Evolutionary conservation across 352 stramenopile genomes (phyloP).

Genomic region (Pythium dissimile): DNA sequence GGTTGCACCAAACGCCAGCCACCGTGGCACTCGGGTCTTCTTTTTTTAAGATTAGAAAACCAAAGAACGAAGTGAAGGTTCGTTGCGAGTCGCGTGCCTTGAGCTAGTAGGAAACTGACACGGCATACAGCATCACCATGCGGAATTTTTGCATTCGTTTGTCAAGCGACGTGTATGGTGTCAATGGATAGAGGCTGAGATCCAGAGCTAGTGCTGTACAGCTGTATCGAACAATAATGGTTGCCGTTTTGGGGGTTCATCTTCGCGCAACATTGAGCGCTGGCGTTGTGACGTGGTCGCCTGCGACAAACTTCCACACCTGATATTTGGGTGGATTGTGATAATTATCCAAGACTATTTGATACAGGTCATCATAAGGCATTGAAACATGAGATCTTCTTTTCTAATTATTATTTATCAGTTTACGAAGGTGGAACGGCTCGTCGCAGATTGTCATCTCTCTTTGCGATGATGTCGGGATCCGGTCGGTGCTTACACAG

Average conservation of each 20-base stretch:
- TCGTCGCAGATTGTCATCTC: slow-evolving; percentile 9
- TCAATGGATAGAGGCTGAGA: too few species aligned
- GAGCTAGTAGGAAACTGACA: too few species aligned
- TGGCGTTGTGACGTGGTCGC: not conserved
- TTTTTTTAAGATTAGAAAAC: not conserved
- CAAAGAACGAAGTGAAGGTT: not conserved
- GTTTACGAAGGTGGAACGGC: not conserved
- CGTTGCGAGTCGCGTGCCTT: too few species aligned
- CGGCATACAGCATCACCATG: too few species aligned
- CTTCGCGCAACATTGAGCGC: slow-evolving; percentile 13
- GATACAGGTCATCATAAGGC: not conserved
- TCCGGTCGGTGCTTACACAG: not conserved
- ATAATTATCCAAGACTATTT: not conserved
- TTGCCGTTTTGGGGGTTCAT: slow-evolving; percentile 14
- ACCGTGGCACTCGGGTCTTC: not conserved
- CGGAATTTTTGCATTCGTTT: too few species aligned
- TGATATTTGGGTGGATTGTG: not conserved
- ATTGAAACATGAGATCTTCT: not conserved
- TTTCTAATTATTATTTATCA: not conserved
- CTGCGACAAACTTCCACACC: not conserved
- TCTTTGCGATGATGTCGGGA: not conserved
- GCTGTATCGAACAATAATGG: not conserved
- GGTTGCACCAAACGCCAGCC: slow-evolving; percentile 6
- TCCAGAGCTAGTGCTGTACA: not conserved
- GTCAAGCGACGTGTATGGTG: too few species aligned